Conservation (phyloP, 768 basidiomycete species). For the Gloeostereum incarnatum region DNA sequence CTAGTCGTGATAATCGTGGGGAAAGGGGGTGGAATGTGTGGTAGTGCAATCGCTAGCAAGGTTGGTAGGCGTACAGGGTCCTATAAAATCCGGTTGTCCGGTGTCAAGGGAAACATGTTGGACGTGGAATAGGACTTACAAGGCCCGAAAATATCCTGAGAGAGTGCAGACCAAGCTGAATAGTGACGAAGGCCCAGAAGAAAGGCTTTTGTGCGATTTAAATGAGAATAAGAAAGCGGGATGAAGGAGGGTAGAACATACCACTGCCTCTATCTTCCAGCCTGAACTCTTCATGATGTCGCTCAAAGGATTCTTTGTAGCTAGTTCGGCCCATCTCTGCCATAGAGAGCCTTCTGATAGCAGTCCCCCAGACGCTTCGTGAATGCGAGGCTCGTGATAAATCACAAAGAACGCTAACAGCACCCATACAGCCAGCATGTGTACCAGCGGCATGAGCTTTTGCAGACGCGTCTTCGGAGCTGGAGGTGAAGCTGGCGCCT, state of each 20-base stretch:
- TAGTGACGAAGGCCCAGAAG: constrained; percentile 73
- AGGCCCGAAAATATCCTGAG: constrained; percentile 60
- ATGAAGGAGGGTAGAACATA: no score
- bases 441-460: constrained; percentile 56
- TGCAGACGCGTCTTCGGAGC: constrained; percentile 37
- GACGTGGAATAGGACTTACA: constrained; percentile 29
- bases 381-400: constrained; percentile 50
- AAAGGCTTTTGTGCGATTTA: constrained; percentile 59
- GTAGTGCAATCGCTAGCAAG: constrained; percentile 49
- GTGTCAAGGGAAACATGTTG: neutral
- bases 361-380: constrained; percentile 25
- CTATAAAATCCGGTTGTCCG: constrained; percentile 20
- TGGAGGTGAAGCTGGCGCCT: constrained; percentile 1
- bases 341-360: no score
- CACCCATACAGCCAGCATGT: constrained; percentile 54
- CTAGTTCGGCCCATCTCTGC: constrained; percentile 58
- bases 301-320: constrained; percentile 21
- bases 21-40: constrained; percentile 57
- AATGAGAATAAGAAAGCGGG: no score
- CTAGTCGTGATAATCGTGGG: constrained; percentile 53
- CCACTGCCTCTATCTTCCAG: constrained; percentile 50
- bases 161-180: constrained; percentile 66
- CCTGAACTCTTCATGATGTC: constrained; percentile 15
- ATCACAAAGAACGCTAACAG: constrained; percentile 62
- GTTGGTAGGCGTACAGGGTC: constrained; percentile 51